Percentiles rank a stretch among this genome's conserved stretches.
phyloP scores from a whole-genome alignment of 495 filamentous ascomycete species.

The Chlorociboria aeruginascens region DNA sequence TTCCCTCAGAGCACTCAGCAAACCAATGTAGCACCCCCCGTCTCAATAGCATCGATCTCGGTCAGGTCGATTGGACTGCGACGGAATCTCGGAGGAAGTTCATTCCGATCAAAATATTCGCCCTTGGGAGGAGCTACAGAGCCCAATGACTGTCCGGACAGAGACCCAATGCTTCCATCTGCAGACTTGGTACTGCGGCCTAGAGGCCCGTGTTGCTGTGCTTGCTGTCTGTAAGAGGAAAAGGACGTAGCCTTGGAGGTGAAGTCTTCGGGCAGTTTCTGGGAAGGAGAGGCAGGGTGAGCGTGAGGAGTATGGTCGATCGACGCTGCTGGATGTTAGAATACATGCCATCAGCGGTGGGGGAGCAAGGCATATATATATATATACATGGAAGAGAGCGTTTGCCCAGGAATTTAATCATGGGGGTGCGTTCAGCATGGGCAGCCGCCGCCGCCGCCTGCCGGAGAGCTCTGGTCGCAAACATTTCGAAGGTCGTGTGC shows the following conservation, averaged over 20 bases:
- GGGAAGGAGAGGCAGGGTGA: slow-evolving; percentile 34
- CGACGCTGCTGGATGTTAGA: slow-evolving; percentile 36
- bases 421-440: slow-evolving; percentile 53
- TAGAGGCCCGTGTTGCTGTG: slow-evolving; percentile 88
- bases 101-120: slow-evolving; percentile 75
- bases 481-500: slow-evolving; percentile 17
- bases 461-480: slow-evolving; percentile 59
- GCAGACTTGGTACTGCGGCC: slow-evolving; percentile 37
- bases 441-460: slow-evolving; percentile 52
- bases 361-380: not conserved
- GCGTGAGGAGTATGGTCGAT: slow-evolving; percentile 60
- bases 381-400: slow-evolving; percentile 66
- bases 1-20: slow-evolving; percentile 20
- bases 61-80: slow-evolving; percentile 55
- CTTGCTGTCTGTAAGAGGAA: slow-evolving; percentile 81
- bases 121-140: slow-evolving; percentile 58
- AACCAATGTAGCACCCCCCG: slow-evolving; percentile 67
- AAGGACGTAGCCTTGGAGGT: slow-evolving; percentile 44
- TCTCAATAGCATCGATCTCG: slow-evolving; percentile 94
- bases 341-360: not conserved
- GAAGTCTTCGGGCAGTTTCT: slow-evolving; percentile 27
- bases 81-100: slow-evolving; percentile 76
- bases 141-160: slow-evolving; percentile 55
- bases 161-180: slow-evolving; percentile 48
- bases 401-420: slow-evolving; percentile 91